phyloP scores from a whole-genome alignment of 176 grass and related monocot genomes.

The Triticum aestivum region IWGSC_CS_RefSeq_v2.1 NC_057801.1:847435952-847436451 shows the following conservation, averaged over 20 bases:
- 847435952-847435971: conserved; percentile 97
- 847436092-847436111: not conserved
- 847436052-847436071: not conserved
- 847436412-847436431: conserved; percentile 91
- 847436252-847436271: conserved; percentile 99
- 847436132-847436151: not conserved
- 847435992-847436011: conserved; percentile 72
- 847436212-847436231: conserved; percentile 97
- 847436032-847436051: conserved; percentile 2
- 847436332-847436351: conserved; percentile 17
- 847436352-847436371: conserved; percentile 53
- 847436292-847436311: conserved; percentile 51
- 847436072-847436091: not conserved
- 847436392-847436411: conserved; percentile 93
- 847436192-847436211: conserved; percentile 58
- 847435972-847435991: conserved; percentile 82
- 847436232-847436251: conserved; percentile 91
- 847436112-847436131: not conserved
- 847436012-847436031: conserved; percentile 47
- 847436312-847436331: conserved; percentile 25
- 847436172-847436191: not conserved
- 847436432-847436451: conserved; percentile 97
- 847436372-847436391: conserved; percentile 93
- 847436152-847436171: not conserved
- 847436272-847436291: conserved; percentile 93